Base-by-base conservation (phyloP, 2,329 filamentous ascomycete species). In the Cordyceps pruinosa region DNA sequence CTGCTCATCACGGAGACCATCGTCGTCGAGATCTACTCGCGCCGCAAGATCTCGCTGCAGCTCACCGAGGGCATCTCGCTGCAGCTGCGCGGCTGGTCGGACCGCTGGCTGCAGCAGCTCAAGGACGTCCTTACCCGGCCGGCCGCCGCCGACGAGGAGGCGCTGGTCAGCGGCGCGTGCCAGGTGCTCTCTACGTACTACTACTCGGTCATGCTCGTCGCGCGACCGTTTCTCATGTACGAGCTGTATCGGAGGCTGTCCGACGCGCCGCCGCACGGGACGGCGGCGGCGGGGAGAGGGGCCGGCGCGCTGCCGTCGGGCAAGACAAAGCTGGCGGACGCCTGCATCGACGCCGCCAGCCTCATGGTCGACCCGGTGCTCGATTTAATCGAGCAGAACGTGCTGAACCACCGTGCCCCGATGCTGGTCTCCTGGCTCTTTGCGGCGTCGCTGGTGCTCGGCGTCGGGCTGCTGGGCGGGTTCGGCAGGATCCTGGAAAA, bases 141-240 rank as follows among this genome's bases (percentile, higher is more conserved):
- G 48, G 64, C 4, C 58, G 65, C 4, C 56, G 32, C 23, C 15
- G 46, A 61, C 2, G 62, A 64, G 4, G 59, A 70, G 13, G 66
- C 67, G 0, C 68, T 72, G 54, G 65, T 72, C 0, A 72, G 73
- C 8, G 79, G 78, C 1, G 78, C 78, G 0, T 80, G 77, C 28
- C 78, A 80, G 63, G 74, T 80, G 0, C 64, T 82, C 8, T 72
- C 75, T 0, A 77, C 78, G 2, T 82, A 82, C 56, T 81, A 81
- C 64, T 82, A 82, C 58, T 76, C 78, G 1, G 79, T 82, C n/a
- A 82, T 82, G 70, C 70, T 82, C 3, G 78, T 82, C 0, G 79
- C 79, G 0, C 69, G 79, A 1, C 79, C 79, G 0, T 82, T 82
- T 51, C 69, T 82, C 7, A 81, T 82, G 78, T 80, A 79, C 49